These are phyloP conservation scores for Mariannaea sp. DNA, from an alignment of 2,329 filamentous ascomycete genomes.

Conservation along the genomic window DNA sequence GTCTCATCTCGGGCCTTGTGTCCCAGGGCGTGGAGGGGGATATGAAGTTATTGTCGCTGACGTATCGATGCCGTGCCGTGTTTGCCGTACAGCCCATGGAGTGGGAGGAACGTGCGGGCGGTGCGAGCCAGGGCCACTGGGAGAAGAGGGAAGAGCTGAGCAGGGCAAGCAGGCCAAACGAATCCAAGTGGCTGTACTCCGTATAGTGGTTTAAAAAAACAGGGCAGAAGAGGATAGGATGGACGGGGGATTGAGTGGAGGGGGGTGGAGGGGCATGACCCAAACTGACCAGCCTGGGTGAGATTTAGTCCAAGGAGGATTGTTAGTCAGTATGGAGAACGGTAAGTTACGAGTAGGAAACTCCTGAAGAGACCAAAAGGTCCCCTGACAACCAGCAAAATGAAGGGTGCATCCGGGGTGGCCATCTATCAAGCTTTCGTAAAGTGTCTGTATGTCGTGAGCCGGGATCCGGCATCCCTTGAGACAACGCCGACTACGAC, in stretches of 20 bases:
- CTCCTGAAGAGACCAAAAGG: no score
- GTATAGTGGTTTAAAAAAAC: no score
- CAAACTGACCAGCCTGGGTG: no score
- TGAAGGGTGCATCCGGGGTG: slow-evolving; percentile 23
- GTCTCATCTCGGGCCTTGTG: slow-evolving; percentile 7
- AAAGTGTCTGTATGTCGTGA: slow-evolving; percentile 26
- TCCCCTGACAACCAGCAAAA: slow-evolving; percentile 22
- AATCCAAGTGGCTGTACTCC: background rate
- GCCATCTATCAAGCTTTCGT: slow-evolving; percentile 25
- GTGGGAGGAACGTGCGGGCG: background rate
- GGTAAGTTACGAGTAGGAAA: no score
- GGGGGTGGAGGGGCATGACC: no score
- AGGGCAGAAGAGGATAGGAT: background rate
- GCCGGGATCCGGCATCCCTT: slow-evolving; percentile 29
- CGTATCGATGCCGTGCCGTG: slow-evolving; percentile 17
- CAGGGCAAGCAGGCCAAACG: background rate
- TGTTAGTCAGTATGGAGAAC: no score
- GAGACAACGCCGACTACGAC: slow-evolving; percentile 23
- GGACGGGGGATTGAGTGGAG: background rate
- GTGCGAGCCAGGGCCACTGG: slow-evolving; percentile 7
- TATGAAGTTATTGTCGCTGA: slow-evolving; percentile 4
- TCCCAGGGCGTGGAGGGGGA: background rate
- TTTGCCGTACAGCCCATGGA: slow-evolving; percentile 17
- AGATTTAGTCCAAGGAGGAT: no score
- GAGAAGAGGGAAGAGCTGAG: background rate